A percentile compares a stretch with the other conserved stretches of the same genome.
Conservation (phyloP, 805 yeast species). For the Saccharomycopsis babjevae region DNA sequence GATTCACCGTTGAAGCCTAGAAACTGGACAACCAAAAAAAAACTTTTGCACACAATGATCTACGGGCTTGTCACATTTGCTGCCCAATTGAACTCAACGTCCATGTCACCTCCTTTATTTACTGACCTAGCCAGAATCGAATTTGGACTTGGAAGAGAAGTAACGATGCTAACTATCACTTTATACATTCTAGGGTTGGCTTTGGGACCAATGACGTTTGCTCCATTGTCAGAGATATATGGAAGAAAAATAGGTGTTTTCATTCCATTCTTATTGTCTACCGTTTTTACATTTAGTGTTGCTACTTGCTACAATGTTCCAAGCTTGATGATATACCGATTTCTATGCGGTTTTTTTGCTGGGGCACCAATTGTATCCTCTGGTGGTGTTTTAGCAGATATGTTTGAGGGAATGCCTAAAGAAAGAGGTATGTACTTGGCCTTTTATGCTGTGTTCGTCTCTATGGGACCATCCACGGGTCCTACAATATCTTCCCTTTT, state of each 20-base stretch:
- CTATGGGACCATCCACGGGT: constrained; percentile 33
- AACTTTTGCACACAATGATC: constrained; percentile 30
- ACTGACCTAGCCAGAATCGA: constrained; percentile 25
- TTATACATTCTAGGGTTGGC: constrained; percentile 59
- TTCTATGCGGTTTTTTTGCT: constrained; percentile 55
- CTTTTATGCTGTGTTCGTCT: constrained; percentile 39
- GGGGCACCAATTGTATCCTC: constrained; percentile 60
- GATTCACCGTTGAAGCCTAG: constrained; percentile 25
- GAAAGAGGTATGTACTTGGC: constrained; percentile 44
- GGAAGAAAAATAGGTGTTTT: constrained; percentile 53
- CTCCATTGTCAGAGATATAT: constrained; percentile 59
- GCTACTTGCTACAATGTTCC: constrained; percentile 46
- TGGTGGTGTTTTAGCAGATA: constrained; percentile 56
- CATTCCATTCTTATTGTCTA: constrained; percentile 37
- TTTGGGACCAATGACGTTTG: constrained; percentile 54
- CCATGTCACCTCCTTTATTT: constrained; percentile 31
- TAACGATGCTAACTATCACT: constrained; percentile 44
- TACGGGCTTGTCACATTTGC: constrained; percentile 33
- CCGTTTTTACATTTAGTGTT: constrained; percentile 45
- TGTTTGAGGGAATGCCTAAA: constrained; percentile 32
- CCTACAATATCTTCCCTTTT: constrained; percentile 42
- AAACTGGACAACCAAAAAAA: constrained; percentile 29
- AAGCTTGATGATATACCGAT: constrained; percentile 47
- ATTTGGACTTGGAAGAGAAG: constrained; percentile 36
- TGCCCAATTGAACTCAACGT: constrained; percentile 43